These are phyloP conservation scores for Solanum megistacrolobum DNA, from an alignment of 257 asterid genomes.

Conservation along the genomic window DNA sequence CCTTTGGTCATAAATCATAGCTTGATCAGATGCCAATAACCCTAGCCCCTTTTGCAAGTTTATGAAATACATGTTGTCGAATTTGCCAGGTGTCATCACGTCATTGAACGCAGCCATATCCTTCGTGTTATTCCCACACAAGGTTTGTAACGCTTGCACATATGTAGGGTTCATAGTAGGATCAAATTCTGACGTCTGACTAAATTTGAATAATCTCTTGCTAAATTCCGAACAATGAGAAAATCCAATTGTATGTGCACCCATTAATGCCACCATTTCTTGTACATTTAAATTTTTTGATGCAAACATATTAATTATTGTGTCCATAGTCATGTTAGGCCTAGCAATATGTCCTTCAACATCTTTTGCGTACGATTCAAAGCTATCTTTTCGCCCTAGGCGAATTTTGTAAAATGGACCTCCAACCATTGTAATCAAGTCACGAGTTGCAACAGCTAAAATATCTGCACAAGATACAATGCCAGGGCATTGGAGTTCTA, in stretches of 20 bases:
- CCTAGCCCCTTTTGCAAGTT: conserved; percentile 54
- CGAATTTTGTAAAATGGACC: conserved; percentile 56
- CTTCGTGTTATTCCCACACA: conserved; percentile 36
- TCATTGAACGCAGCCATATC: conserved; percentile 71
- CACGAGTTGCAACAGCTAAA: conserved; percentile 63
- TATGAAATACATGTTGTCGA: conserved; percentile 52
- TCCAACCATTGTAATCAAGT: conserved; percentile 62
- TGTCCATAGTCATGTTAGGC: conserved; percentile 43
- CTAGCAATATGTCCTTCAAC: conserved; percentile 74
- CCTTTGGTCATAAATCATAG: conserved; percentile 40
- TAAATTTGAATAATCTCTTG: conserved; percentile 38
- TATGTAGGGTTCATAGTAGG: conserved; percentile 50
- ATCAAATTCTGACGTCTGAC: conserved; percentile 24
- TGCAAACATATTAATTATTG: conserved; percentile 38
- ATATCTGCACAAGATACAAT: conserved; percentile 76
- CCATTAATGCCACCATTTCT: conserved; percentile 72
- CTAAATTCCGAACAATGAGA: conserved; percentile 71
- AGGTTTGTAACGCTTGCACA: conserved; percentile 29
- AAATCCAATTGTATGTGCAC: conserved; percentile 86
- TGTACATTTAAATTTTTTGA: conserved; percentile 26
- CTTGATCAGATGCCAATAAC: conserved; percentile 53
- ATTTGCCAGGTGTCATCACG: conserved; percentile 75
- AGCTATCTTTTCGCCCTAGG: conserved; percentile 63
- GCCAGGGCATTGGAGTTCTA: conserved; percentile 77
- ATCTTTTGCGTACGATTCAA: conserved; percentile 25